Evolutionary conservation across 2,329 filamentous ascomycete genomes (phyloP), one percentile per base, ranked within the genome.

Genomic region (Colletotrichum sansevieriae): DNA sequence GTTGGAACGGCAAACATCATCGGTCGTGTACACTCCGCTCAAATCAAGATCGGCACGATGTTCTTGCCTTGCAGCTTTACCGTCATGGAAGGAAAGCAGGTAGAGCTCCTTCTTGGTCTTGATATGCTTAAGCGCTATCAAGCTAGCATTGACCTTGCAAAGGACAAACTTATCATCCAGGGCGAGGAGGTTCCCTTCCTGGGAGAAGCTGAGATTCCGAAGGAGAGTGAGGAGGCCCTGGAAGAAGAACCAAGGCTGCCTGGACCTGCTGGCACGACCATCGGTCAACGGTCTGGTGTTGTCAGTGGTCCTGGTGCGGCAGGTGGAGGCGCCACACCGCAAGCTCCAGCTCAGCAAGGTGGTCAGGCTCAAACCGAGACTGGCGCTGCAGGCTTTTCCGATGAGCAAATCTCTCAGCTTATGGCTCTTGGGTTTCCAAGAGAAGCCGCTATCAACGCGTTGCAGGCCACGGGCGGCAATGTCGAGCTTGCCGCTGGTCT

Each of bases 81-180:
- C 3, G 96, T 99, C 76, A 99, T 99, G 96, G 96, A 99, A 82
- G 96, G 96, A 72, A 99, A 98, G 81, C 90, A 94, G 60, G 96
- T 99, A 25, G 96, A 98, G 78, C 85, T 99, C 18, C 87, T 99
- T 2, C 88, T 99, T 12, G 96, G 96, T 3, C 83, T 99, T 47
- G 96, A 99, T 79, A 99, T 99, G 93, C 86, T 99, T 70, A 98
- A 97, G 82, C 90, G 96, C 44, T 95, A 98, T 80, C 95, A 97
- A 80, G 96, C 95, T 41, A 92, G 88, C 74, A 95, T 99, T 75
- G 96, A 99, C 78, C 86, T 99, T 12, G 87, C 90, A 71, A 91
- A 91, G 75, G 94, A 96, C 75, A 92, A 91, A 71, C 88, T 99
- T 18, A 87, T 97, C 71, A 97, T 99, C 73, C 92, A 96, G 75